Base-by-base conservation (phyloP, 1,284 basidiomycete genomes). In the Coniophora puteana region DNA sequence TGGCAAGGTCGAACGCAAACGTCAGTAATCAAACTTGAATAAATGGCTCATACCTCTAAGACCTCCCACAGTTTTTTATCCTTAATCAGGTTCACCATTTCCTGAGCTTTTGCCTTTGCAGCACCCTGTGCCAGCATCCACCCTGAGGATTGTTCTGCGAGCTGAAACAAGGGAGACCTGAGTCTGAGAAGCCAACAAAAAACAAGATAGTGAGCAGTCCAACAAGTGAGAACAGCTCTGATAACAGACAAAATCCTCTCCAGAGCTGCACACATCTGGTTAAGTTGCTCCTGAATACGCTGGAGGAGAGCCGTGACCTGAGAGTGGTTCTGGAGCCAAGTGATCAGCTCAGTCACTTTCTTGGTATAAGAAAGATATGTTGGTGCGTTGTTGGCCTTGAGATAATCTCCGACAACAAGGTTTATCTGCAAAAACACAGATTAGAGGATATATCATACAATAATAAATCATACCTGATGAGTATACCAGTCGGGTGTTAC, bases 381-480 rank as follows among this genome's bases (percentile, higher is more conserved):
- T 4, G 11, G 12, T 8, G 13, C 30, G 1, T 41, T 8, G 8
- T 47, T 41, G n/a, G 36, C 36, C 42, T 62, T 62, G 45, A 69
- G 62, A 41, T 62, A 66, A 41, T 71, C 59, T 1, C 65, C 55
- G 24, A 69, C 63, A 45, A 71, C 46, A 11, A 70, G 54, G 43
- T 69, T 68, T 8, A 69, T 54, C 66, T 71, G 46, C 20, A 32
- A 8, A 26, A 23, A 16, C 18, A 8, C 21, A 36, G 40, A 40
- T 17, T 37, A 28, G 29, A 30, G 10, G 12, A 38, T 8, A 21
- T 18, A 20, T 26, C 33, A 22, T 21, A 30, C 25, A 26, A 31
- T 40, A 35, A 42, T 41, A 24, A 12, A 40, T 14, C 34, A 21
- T 41, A 65, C 66, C 55, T 69, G 67, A 50, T 69, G 66, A 2